Percentiles rank a stretch among this genome's conserved stretches.
Evolutionary conservation across 1,284 basidiomycete species (phyloP).

Genomic region (Moesziomyces sp.): DNA sequence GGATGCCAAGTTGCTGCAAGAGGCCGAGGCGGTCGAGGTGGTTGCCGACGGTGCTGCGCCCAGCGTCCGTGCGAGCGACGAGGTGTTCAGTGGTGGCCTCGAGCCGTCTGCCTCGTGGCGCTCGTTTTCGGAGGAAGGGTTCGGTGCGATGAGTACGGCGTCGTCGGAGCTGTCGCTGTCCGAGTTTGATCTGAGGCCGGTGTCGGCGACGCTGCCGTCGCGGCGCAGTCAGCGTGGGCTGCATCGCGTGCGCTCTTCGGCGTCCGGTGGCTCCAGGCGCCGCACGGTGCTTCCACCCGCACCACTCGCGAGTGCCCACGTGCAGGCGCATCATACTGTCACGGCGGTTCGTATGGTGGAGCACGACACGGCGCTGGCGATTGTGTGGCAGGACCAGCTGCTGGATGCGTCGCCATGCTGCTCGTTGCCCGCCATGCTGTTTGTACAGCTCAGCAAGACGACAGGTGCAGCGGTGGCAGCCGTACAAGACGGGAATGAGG

Average conservation of each 20-base stretch:
- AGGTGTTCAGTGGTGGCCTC: slow-evolving; percentile 12
- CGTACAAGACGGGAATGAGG: neutral
- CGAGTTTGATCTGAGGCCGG: slow-evolving; percentile 13
- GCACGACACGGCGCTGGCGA: slow-evolving; percentile 11
- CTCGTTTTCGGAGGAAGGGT: slow-evolving; percentile 37
- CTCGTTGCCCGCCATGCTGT: slow-evolving; percentile 22
- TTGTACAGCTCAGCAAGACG: slow-evolving; percentile 19
- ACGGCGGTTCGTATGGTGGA: slow-evolving; percentile 1
- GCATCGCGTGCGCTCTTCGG: slow-evolving; percentile 13
- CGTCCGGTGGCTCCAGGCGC: slow-evolving; percentile 1
- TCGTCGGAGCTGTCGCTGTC: slow-evolving; percentile 21
- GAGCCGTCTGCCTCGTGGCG: slow-evolving; percentile 35
- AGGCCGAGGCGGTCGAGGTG: slow-evolving; percentile 18
- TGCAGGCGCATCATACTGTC: slow-evolving; percentile 5
- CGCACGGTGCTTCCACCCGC: neutral
- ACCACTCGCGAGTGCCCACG: neutral
- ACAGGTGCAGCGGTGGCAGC: too few species aligned
- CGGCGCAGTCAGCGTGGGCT: slow-evolving; percentile 13
- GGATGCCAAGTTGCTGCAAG: neutral
- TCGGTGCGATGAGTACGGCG: slow-evolving; percentile 26
- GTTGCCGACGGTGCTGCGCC: neutral
- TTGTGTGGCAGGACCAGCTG: slow-evolving; percentile 47
- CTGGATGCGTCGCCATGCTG: slow-evolving; percentile 25
- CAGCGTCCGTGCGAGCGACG: neutral
- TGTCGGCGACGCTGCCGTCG: slow-evolving; percentile 1